Evolutionary conservation across 345 rosid genomes (phyloP).

Genomic region (Noccaea caerulescens): DNA sequence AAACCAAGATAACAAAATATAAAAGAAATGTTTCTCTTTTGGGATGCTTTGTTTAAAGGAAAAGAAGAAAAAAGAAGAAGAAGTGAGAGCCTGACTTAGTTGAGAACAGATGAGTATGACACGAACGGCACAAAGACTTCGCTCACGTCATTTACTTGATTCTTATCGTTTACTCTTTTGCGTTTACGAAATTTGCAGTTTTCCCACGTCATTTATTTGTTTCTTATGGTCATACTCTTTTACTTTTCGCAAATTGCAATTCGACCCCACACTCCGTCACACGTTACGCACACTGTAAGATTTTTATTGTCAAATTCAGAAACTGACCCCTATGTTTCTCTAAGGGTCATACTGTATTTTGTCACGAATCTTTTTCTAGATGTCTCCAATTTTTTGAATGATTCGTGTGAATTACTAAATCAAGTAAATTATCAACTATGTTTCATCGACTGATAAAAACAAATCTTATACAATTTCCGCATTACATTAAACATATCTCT

Average conservation of each 20-base stretch:
- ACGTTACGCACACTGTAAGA: constrained; percentile 25
- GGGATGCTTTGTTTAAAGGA: constrained; percentile 36
- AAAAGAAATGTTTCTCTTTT: constrained; percentile 36
- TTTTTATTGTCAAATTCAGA: not conserved
- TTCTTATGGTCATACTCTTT: not conserved
- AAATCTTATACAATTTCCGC: not conserved
- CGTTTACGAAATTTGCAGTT: constrained; percentile 19
- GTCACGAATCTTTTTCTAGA: not conserved
- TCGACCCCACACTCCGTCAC: constrained; percentile 23
- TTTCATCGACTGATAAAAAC: not conserved
- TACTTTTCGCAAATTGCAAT: not conserved
- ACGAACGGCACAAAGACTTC: constrained; percentile 38
- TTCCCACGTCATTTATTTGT: not conserved
- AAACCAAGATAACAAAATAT: constrained; percentile 31
- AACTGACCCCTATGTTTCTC: not conserved
- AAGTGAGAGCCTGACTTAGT: constrained; percentile 12
- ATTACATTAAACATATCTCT: constrained; percentile 3
- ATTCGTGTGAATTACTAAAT: not conserved
- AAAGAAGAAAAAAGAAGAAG: not conserved
- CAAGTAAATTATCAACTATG: constrained; percentile 9
- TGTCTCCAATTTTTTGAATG: not conserved
- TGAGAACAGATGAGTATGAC: constrained; percentile 37
- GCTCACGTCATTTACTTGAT: constrained; percentile 18
- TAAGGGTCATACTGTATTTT: not conserved
- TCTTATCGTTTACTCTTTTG: constrained; percentile 10